phyloP scores from a whole-genome alignment of 495 filamentous ascomycete genomes.

The Filosporella fistucella region DNA sequence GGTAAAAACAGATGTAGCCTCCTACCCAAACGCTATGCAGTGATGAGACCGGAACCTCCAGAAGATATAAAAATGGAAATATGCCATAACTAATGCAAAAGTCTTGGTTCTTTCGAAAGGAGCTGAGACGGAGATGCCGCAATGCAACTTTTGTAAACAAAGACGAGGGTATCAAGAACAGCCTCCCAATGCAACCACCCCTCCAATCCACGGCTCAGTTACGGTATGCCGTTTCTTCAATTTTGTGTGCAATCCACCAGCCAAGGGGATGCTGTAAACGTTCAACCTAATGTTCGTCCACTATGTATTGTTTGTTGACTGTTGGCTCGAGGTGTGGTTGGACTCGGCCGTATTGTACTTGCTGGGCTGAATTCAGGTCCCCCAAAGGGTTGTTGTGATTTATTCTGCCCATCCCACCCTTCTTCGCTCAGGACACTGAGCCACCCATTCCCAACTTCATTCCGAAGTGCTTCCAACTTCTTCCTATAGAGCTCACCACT shows the following conservation, averaged over 20 bases:
- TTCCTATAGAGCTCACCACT: slow-evolving; percentile 76
- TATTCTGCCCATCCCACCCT: slow-evolving; percentile 41
- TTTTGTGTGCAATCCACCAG: slow-evolving; percentile 2
- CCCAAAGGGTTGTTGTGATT: slow-evolving; percentile 12
- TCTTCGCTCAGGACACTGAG: slow-evolving; percentile 81
- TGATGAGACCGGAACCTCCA: slow-evolving; percentile 21
- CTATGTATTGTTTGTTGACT: slow-evolving; percentile 46
- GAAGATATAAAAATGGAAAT: slow-evolving; percentile 20
- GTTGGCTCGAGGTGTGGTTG: slow-evolving; percentile 35
- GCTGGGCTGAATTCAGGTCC: slow-evolving; percentile 33
- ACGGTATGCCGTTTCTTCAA: neutral
- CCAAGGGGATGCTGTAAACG: slow-evolving; percentile 7
- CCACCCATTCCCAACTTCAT: slow-evolving; percentile 80
- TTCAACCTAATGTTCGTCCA: slow-evolving; percentile 41
- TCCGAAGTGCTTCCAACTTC: slow-evolving; percentile 78
- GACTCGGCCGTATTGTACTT: slow-evolving; percentile 30
- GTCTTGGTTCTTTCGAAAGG: slow-evolving; percentile 26
- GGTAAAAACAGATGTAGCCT: slow-evolving; percentile 20
- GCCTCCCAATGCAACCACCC: slow-evolving; percentile 13
- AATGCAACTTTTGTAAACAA: slow-evolving; percentile 34
- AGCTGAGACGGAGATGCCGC: slow-evolving; percentile 41
- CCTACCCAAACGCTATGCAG: slow-evolving; percentile 24
- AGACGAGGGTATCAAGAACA: slow-evolving; percentile 25
- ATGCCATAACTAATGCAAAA: slow-evolving; percentile 25
- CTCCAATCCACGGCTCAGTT: slow-evolving; percentile 2